These are phyloP conservation scores for Meira miltonrushii DNA, from an alignment of 1,284 basidiomycete species.

Conservation along the genomic window DNA sequence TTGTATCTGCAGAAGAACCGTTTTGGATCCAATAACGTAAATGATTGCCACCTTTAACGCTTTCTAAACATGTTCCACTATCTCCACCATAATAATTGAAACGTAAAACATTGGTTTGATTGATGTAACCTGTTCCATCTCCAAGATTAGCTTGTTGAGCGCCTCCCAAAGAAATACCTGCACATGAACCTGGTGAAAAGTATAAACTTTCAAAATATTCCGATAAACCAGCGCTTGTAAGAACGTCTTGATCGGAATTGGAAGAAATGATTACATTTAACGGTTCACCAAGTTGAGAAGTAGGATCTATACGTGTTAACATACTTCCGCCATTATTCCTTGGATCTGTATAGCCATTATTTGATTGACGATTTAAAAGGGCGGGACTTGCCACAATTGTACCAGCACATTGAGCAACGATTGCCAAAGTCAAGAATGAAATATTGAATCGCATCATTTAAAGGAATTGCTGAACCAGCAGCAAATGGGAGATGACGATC, in stretches of 20 bases:
- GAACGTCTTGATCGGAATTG: constrained; percentile 30
- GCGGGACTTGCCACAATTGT: too few species aligned
- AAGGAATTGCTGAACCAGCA: too few species aligned
- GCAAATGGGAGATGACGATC: too few species aligned
- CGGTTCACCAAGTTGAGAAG: constrained; percentile 29
- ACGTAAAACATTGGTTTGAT: constrained; percentile 42
- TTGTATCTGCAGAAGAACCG: constrained; percentile 20
- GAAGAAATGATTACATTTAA: constrained; percentile 47
- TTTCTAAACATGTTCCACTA: constrained; percentile 34
- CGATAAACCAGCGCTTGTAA: constrained; percentile 29
- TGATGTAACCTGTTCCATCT: constrained; percentile 36
- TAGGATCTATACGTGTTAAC: constrained; percentile 13
- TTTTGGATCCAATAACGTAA: constrained; percentile 48
- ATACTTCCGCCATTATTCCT: constrained; percentile 16
- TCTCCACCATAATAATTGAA: constrained; percentile 36
- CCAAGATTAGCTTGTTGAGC: constrained; percentile 47
- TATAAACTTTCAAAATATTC: constrained; percentile 32
- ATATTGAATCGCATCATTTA: too few species aligned
- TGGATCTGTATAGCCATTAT: constrained; percentile 13
- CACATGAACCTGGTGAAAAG: constrained; percentile 36
- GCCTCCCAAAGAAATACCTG: constrained; percentile 41
- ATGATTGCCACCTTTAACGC: constrained; percentile 47
- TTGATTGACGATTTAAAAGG: too few species aligned
- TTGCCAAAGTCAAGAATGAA: too few species aligned
- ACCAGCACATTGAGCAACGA: too few species aligned